Conservation (phyloP, 208 protist genomes). For the Jaenimonas drosophilae region DNA sequence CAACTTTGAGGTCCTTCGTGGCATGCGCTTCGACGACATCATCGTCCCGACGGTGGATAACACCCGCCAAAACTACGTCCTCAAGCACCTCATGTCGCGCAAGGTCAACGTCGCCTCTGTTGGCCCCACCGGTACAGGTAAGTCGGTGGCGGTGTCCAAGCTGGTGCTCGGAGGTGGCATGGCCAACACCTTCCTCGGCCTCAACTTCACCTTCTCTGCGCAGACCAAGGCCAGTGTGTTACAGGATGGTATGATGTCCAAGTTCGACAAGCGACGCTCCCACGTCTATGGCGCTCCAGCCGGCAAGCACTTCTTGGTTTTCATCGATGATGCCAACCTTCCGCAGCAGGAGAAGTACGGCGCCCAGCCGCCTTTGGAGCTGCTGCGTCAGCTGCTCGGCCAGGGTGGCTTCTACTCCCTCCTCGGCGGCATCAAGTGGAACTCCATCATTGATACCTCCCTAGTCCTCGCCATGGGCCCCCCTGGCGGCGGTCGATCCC, state of each 20-base stretch:
- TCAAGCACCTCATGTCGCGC: conserved; percentile 64
- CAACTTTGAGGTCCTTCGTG: conserved; percentile 31
- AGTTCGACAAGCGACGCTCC: conserved; percentile 91
- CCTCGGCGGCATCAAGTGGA: conserved; percentile 76
- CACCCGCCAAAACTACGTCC: conserved; percentile 83
- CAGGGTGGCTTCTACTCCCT: conserved; percentile 90
- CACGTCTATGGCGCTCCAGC: conserved; percentile 81
- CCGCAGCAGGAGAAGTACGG: conserved; percentile 90
- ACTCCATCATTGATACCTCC: conserved; percentile 90
- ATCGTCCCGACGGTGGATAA: conserved; percentile 93
- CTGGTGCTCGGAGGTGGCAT: conserved; percentile 75
- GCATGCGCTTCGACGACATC: conserved; percentile 85
- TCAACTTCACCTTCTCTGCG: conserved; percentile 90
- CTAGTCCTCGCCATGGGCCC: conserved; percentile 96
- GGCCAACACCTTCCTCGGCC: conserved; percentile 63
- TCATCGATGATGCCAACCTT: conserved; percentile 92
- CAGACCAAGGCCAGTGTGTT: conserved; percentile 86
- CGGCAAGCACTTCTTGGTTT: conserved; percentile 88
- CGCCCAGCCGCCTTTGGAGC: conserved; percentile 90
- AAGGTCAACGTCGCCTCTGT: conserved; percentile 81
- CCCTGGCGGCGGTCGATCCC: conserved; percentile 92
- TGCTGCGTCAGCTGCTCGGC: conserved; percentile 87
- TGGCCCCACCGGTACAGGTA: conserved; percentile 92
- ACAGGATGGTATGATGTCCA: conserved; percentile 89
- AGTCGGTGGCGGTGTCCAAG: conserved; percentile 83